Evolutionary conservation across 139 green algal genomes (phyloP).

Genomic region (Haematococcus sp.): DNA sequence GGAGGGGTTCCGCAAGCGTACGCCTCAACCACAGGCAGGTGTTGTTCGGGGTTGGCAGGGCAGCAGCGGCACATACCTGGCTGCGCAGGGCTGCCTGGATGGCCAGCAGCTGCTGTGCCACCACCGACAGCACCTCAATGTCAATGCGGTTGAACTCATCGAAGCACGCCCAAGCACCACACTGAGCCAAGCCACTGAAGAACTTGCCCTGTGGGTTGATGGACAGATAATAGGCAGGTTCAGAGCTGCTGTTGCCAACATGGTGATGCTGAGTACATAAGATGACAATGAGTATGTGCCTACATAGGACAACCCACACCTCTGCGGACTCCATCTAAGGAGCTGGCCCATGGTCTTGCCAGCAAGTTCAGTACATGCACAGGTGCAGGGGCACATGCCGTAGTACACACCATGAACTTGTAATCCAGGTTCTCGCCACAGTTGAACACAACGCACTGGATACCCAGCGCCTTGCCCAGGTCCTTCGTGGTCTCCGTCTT

Average conservation of each 20-base stretch:
- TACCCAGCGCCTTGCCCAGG: constrained; percentile 68
- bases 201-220: constrained; percentile 68
- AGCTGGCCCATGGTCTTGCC: too few species aligned
- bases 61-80: too few species aligned
- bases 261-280: too few species aligned
- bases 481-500: constrained; percentile 82
- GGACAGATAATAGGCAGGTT: too few species aligned
- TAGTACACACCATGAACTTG: constrained; percentile 20
- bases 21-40: too few species aligned
- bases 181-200: constrained; percentile 44
- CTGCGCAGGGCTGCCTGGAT: constrained; percentile 40
- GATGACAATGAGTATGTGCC: too few species aligned
- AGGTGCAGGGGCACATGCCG: background rate
- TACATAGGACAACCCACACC: background rate
- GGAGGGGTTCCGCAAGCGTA: too few species aligned
- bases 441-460: constrained; percentile 84
- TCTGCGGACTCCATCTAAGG: too few species aligned
- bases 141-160: constrained; percentile 91
- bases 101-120: constrained; percentile 62
- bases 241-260: too few species aligned
- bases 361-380: too few species aligned
- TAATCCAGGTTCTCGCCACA: constrained; percentile 46
- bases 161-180: constrained; percentile 82
- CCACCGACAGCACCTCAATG: constrained; percentile 75
- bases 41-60: too few species aligned